phyloP scores from a whole-genome alignment of 768 basidiomycete species.

The Scleroderma bovista region DNA sequence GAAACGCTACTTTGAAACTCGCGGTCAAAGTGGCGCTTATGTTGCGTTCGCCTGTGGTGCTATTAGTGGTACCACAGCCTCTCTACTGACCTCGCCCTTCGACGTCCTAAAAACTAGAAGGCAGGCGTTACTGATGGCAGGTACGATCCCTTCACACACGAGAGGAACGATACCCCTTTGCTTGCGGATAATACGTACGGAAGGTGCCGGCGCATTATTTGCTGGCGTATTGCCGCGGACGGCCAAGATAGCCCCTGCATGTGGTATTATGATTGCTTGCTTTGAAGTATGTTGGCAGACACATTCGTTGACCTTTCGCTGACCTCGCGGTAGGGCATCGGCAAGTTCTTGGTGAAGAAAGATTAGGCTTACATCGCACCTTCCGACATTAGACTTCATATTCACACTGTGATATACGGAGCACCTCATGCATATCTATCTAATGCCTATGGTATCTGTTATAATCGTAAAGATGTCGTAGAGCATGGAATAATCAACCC shows the following conservation, averaged over 20 bases:
- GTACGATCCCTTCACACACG: slow-evolving; percentile 32
- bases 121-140: slow-evolving; percentile 74
- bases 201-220: slow-evolving; percentile 75
- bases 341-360: slow-evolving; percentile 42
- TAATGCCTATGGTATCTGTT: slow-evolving; percentile 20
- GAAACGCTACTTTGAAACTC: slow-evolving; percentile 56
- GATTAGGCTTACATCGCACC: slow-evolving; percentile 17
- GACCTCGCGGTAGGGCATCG: slow-evolving; percentile 46
- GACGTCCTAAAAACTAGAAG: slow-evolving; percentile 95
- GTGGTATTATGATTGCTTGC: slow-evolving; percentile 96
- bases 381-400: slow-evolving; percentile 24
- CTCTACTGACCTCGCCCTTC: slow-evolving; percentile 88
- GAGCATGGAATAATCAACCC: slow-evolving; percentile 35
- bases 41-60: slow-evolving; percentile 90
- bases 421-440: slow-evolving; percentile 6
- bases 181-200: slow-evolving; percentile 64
- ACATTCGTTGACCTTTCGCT: slow-evolving; percentile 8
- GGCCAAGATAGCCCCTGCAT: slow-evolving; percentile 95
- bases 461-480: slow-evolving; percentile 3
- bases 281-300: slow-evolving; percentile 61
- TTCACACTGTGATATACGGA: slow-evolving; percentile 10
- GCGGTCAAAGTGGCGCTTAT: slow-evolving; percentile 51
- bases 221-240: slow-evolving; percentile 84
- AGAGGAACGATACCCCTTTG: slow-evolving; percentile 61
- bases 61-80: slow-evolving; percentile 79